Evolutionary conservation across 1,284 basidiomycete species (phyloP), one percentile per base, ranked within the genome.

Genomic region (Trichosporon ovoides): DNA sequence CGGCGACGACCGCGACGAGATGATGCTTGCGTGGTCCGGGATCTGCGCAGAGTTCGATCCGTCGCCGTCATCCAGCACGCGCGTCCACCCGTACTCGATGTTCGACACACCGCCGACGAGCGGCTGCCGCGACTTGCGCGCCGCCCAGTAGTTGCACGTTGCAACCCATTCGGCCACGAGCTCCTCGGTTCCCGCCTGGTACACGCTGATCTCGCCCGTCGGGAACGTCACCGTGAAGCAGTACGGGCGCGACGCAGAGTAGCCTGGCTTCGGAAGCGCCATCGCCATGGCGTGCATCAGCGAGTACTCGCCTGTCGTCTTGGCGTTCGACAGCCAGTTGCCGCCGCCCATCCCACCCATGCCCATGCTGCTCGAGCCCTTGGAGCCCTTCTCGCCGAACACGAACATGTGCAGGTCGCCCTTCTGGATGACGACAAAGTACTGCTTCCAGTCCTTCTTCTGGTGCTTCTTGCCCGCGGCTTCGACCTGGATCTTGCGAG

Each of bases 81-180:
- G 84, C 71, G 87, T 94, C 95, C 95, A 98, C 11, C 95, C 95
- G 70, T 98, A 98, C 75, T 98, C 96, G 88, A 98, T 95, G 78
- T 98, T 98, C 50, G 91, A 93, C 2, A 98, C 92, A 31, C 94
- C 95, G 3, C 94, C 95, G 2, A 88, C 83, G 3, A 98, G 82
- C 0, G 95, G 95, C 70, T 96, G 92, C 67, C 94, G 92, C 75
- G 89, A 92, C 63, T 85, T 87, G 34, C 94, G 82, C 0, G 95
- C 95, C 0, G 95, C 91, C 93, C 94, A 98, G 75, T 98, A 98
- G 78, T 98, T 98, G 83, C 94, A 98, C 0, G 95, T 96, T 34
- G 88, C 87, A 9, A 97, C 93, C 95, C 95, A 98, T 75, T 98
- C 95, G 69, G 90, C 89, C 37, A 97, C 92, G 18, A 98, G 83